Evolutionary conservation across 2,329 filamentous ascomycete genomes (phyloP).

Genomic region (Calonectria fujianensis): DNA sequence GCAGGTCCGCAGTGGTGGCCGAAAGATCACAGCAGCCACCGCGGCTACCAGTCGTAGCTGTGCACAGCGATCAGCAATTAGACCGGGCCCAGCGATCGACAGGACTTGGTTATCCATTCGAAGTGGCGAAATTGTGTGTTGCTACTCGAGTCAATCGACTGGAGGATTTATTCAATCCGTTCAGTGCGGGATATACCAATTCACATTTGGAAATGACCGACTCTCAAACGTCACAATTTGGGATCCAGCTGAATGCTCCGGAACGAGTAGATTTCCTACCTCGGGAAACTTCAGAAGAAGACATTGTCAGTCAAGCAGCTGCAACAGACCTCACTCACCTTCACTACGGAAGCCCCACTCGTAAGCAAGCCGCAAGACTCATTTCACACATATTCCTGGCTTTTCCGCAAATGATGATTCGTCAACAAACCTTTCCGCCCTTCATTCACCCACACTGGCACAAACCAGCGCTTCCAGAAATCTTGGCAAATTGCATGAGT

Average conservation of each 20-base stretch:
- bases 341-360: constrained; percentile 25
- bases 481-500: constrained; percentile 52
- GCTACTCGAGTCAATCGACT: not conserved
- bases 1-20: accelerated
- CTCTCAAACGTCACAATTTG: not conserved
- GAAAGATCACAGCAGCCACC: not conserved
- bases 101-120: not conserved
- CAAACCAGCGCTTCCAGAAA: constrained; percentile 43
- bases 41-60: too few species aligned
- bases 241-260: not conserved
- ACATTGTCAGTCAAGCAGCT: not conserved
- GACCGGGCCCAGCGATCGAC: not conserved
- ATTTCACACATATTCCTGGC: constrained; percentile 53
- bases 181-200: not conserved
- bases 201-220: too few species aligned
- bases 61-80: too few species aligned
- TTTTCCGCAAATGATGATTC: constrained; percentile 58
- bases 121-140: not conserved
- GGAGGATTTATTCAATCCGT: not conserved
- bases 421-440: constrained; percentile 56
- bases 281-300: not conserved
- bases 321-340: constrained; percentile 43
- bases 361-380: constrained; percentile 47
- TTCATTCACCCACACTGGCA: constrained; percentile 58
- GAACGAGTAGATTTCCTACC: not conserved